phyloP scores from a whole-genome alignment of 1,284 basidiomycete genomes.

The Afroboletus lepidellus region DNA sequence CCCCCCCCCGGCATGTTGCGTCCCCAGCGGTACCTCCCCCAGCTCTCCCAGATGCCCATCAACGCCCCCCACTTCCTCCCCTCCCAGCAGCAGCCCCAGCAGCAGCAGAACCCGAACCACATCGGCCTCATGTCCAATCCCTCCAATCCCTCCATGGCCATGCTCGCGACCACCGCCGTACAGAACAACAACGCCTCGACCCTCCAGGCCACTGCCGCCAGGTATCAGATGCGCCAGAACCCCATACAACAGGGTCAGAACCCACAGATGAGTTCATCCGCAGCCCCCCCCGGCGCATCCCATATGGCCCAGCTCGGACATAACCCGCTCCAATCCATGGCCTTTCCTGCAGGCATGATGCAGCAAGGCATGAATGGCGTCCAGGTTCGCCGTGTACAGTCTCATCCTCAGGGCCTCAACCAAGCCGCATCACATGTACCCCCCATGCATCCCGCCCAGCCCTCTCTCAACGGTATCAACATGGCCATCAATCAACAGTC shows the following conservation, averaged over 20 bases:
- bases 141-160: constrained; percentile 27
- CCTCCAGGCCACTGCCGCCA: constrained; percentile 24
- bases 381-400: constrained; percentile 47
- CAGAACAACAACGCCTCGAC: constrained; percentile 16
- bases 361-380: constrained; percentile 33
- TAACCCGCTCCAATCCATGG: constrained; percentile 38
- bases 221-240: constrained; percentile 32
- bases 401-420: constrained; percentile 48
- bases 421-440: constrained; percentile 34
- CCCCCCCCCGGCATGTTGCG: constrained; percentile 64
- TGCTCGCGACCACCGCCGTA: constrained; percentile 26
- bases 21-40: constrained; percentile 39
- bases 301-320: constrained; percentile 41
- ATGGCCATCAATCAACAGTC: constrained; percentile 43
- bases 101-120: constrained; percentile 31
- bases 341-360: constrained; percentile 42
- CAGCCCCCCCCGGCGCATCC: constrained; percentile 31
- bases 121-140: constrained; percentile 33
- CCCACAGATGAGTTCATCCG: constrained; percentile 40
- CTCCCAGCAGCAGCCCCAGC: constrained; percentile 37
- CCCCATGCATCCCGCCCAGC: constrained; percentile 40
- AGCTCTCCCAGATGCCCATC: constrained; percentile 42
- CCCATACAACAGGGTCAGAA: constrained; percentile 36
- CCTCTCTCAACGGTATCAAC: constrained; percentile 37
- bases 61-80: constrained; percentile 39